Conservation (phyloP, 208 protist genomes). For the Crithidia brevicula region DNA sequence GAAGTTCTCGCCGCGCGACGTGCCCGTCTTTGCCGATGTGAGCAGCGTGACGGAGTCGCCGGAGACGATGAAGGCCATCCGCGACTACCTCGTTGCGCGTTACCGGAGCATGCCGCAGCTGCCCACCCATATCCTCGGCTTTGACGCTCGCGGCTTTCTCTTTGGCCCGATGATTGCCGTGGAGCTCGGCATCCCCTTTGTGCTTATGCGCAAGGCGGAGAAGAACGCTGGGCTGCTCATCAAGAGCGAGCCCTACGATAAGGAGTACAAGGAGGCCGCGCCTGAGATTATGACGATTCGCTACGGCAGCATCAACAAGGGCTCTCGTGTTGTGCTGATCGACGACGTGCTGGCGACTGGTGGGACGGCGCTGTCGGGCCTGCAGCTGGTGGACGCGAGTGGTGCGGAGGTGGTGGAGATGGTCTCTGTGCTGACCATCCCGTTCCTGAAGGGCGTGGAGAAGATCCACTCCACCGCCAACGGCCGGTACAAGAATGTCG, state of each 20-base stretch:
- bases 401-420: conserved; percentile 80
- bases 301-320: conserved; percentile 66
- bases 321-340: conserved; percentile 87
- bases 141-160: conserved; percentile 92
- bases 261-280: conserved; percentile 89
- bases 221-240: conserved; percentile 91
- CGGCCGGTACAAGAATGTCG: conserved; percentile 74
- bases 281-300: conserved; percentile 89
- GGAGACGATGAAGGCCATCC: conserved; percentile 68
- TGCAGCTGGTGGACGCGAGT: conserved; percentile 86
- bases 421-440: conserved; percentile 57
- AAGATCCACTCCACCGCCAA: conserved; percentile 68
- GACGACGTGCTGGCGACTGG: conserved; percentile 94
- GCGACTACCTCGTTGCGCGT: conserved; percentile 83
- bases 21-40: conserved; percentile 91
- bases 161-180: conserved; percentile 89
- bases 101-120: conserved; percentile 68
- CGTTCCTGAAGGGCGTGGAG: conserved; percentile 67
- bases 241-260: conserved; percentile 85
- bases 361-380: conserved; percentile 86
- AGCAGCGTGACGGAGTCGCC: conserved; percentile 86
- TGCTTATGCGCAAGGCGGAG: conserved; percentile 90
- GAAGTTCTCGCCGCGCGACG: conserved; percentile 86
- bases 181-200: conserved; percentile 88
- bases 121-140: conserved; percentile 86